These are phyloP conservation scores for Blastosporella zonata DNA, from an alignment of 1,284 basidiomycete genomes.

Conservation along the genomic window DNA sequence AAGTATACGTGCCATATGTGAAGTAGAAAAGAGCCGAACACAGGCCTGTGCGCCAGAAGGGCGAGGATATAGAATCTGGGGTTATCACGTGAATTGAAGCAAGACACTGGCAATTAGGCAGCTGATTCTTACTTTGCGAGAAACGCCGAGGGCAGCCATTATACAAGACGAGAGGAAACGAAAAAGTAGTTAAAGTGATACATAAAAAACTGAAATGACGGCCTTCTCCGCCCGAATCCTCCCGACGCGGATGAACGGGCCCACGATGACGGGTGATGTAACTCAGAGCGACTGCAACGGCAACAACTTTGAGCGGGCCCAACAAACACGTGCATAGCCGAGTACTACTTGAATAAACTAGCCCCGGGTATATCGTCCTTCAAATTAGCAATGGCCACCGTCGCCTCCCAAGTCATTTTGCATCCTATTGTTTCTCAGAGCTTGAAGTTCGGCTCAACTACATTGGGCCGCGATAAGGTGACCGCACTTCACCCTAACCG, in stretches of 20 bases:
- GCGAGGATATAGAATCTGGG: conserved; percentile 18
- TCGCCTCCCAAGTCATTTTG: conserved; percentile 77
- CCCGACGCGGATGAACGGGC: conserved; percentile 19
- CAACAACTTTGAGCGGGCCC: conserved; percentile 4
- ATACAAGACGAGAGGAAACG: background rate
- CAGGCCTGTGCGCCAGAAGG: conserved; percentile 10
- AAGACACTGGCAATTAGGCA: conserved; percentile 12
- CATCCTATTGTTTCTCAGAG: conserved; percentile 78
- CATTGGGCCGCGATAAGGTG: conserved; percentile 88
- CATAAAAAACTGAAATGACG: conserved; percentile 16
- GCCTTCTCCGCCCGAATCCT: conserved; percentile 32
- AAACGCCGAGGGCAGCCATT: conserved; percentile 21
- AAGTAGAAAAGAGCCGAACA: conserved; percentile 29
- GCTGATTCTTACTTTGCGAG: conserved; percentile 27
- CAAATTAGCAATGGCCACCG: conserved; percentile 47
- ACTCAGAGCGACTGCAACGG: too few relatives aligned
- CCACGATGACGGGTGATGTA: too few relatives aligned
- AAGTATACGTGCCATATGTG: conserved; percentile 44
- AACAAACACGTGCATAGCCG: conserved; percentile 26
- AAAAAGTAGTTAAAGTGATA: background rate
- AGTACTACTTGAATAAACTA: too few relatives aligned
- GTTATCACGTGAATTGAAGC: conserved; percentile 28
- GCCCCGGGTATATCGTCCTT: background rate
- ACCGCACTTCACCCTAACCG: conserved; percentile 10
- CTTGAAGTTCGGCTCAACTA: conserved; percentile 78